phyloP scores from a whole-genome alignment of 352 stramenopile species.

The Pythium angustatum region DNA sequence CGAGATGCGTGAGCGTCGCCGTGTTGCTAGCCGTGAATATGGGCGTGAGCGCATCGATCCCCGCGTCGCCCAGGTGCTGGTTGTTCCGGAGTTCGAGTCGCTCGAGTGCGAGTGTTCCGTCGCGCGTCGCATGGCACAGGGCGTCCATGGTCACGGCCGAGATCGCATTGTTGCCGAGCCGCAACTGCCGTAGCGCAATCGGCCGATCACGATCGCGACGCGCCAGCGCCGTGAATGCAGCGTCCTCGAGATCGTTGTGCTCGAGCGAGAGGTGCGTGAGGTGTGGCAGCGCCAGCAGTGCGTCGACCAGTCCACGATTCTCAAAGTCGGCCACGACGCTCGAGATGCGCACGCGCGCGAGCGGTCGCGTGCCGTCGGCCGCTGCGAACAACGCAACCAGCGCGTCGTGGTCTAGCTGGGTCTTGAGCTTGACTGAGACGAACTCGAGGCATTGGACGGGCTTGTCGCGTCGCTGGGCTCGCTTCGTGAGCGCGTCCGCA shows the following conservation, averaged over 20 bases:
- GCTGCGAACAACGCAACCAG: conserved; percentile 44
- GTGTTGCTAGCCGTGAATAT: conserved; percentile 44
- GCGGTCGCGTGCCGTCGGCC: conserved; percentile 30
- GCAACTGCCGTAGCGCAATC: conserved; percentile 43
- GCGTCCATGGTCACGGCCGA: conserved; percentile 43
- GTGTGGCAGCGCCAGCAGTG: conserved; percentile 33
- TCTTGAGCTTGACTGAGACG: conserved; percentile 68
- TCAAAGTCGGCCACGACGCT: conserved; percentile 65
- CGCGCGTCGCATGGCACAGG: conserved; percentile 49
- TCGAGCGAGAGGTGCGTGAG: conserved; percentile 62
- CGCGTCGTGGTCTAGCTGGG: conserved; percentile 30
- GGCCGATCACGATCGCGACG: conserved; percentile 7
- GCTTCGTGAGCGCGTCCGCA: conserved; percentile 28
- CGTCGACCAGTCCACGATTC: conserved; percentile 48
- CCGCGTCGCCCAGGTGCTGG: conserved; percentile 57
- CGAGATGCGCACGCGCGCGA: conserved; percentile 55
- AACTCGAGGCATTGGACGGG: conserved; percentile 41
- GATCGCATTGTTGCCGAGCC: conserved; percentile 66
- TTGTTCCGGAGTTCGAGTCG: conserved; percentile 69
- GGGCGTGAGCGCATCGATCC: conserved; percentile 60
- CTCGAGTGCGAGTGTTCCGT: conserved; percentile 51
- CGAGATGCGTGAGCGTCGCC: conserved; percentile 51
- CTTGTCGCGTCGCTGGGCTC: neutral
- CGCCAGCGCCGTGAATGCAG: conserved; percentile 42
- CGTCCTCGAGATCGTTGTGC: conserved; percentile 78